Evolutionary conservation across 1,139 yeast species (phyloP), one percentile per base, ranked within the genome.

Genomic region (Suhomyces bokatorum): DNA sequence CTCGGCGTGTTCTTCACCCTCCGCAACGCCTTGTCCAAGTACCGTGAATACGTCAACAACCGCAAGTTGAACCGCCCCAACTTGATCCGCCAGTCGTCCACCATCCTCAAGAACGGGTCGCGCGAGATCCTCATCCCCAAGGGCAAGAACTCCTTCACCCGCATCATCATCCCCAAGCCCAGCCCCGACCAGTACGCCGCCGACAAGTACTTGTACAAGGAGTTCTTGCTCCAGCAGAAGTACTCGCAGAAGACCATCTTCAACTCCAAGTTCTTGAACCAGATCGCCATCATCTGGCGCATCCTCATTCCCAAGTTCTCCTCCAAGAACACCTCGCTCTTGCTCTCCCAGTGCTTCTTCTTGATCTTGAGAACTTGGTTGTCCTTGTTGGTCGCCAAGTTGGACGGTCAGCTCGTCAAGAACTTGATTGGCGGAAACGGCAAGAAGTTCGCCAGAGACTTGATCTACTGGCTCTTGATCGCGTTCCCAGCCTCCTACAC

Each of bases 401-500:
- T 91, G 42, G 97, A 91, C 65, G 97, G 97, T 58, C 93, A 87
- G 60, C 86, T 91, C 43, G 97, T 90, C 38, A 85, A 88, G 61
- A 95, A 90, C 63, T 78, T 91, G 60, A 89, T 91, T 56, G 86
- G 91, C 29, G 91, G 90, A 13, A 82, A 86, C 55, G 90, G 93
- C 7, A 78, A 73, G 53, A 85, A 85, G 48, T 90, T 91, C 56
- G 62, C 83, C 35, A 73, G 88, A 51, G 97, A 91, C 59, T 72
- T 91, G 63, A 77, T 81, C 11, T 86, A 87, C 63, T 91, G 97
- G 97, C 77, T 91, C 48, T 69, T 87, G 51, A 82, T 91, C 60
- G 97, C 97, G 1, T 83, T 90, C 53, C 98, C 97, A 1, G 96
- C 97, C 0, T 85, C 95, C 2, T 91, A 89, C 62, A 87, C 97